These are phyloP conservation scores for Solanum arcanum DNA, from an alignment of 257 asterid species.

Conservation along the genomic window DNA sequence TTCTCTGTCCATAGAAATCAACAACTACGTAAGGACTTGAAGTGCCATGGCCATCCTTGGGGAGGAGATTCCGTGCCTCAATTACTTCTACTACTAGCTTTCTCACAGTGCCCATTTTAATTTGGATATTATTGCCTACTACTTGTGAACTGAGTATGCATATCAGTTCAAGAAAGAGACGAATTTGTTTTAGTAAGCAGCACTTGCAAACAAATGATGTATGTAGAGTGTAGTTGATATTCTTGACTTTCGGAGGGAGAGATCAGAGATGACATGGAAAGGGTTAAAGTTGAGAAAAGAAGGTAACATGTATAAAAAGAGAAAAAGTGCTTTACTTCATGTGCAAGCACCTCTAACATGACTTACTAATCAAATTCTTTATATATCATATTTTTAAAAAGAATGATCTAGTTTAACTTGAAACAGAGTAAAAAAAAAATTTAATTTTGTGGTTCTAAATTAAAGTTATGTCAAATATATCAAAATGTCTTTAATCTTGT, in stretches of 20 bases:
- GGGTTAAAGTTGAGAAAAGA: background rate
- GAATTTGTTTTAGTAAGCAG: background rate
- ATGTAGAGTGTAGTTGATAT: background rate
- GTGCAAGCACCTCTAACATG: slow-evolving; percentile 37
- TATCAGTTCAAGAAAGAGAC: background rate
- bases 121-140: background rate
- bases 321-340: slow-evolving; percentile 45
- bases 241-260: background rate
- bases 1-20: slow-evolving; percentile 73
- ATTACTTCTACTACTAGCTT: slow-evolving; percentile 72
- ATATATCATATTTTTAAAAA: background rate
- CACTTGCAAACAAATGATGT: background rate
- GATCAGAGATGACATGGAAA: background rate
- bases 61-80: slow-evolving; percentile 61
- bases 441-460: too few species aligned
- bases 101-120: slow-evolving; percentile 36
- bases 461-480: too few species aligned
- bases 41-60: slow-evolving; percentile 83
- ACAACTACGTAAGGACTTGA: slow-evolving; percentile 72
- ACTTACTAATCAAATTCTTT: background rate
- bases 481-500: too few species aligned
- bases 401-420: too few species aligned
- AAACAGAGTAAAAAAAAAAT: too few species aligned
- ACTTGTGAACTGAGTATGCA: background rate
- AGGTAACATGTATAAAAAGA: background rate